Evolutionary conservation across 2,329 filamentous ascomycete genomes (phyloP).

Genomic region (Cercospora janseana): DNA sequence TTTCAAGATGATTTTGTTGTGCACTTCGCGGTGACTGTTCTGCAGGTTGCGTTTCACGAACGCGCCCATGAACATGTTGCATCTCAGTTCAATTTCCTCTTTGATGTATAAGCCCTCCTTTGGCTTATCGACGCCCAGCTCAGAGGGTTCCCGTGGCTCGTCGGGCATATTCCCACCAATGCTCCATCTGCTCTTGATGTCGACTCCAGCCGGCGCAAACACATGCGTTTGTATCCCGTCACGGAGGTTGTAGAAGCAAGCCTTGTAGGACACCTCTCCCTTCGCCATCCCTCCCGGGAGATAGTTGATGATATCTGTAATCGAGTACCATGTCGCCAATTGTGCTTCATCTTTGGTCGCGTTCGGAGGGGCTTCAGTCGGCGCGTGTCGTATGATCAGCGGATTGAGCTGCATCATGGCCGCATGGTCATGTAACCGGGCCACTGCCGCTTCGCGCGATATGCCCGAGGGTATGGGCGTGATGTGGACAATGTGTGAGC

Average conservation of each 20-base stretch:
- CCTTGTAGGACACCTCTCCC: slow-evolving; percentile 73
- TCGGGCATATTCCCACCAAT: slow-evolving; percentile 70
- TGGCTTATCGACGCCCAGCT: slow-evolving; percentile 60
- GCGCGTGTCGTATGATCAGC: slow-evolving; percentile 69
- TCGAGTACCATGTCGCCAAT: slow-evolving; percentile 71
- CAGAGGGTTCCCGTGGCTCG: slow-evolving; percentile 63
- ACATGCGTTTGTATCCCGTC: slow-evolving; percentile 77
- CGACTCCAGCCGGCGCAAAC: slow-evolving; percentile 77
- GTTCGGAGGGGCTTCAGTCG: slow-evolving; percentile 64
- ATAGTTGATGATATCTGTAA: slow-evolving; percentile 75
- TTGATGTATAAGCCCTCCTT: slow-evolving; percentile 70
- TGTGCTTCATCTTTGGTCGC: slow-evolving; percentile 66
- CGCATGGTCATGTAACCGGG: slow-evolving; percentile 72
- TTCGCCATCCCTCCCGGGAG: slow-evolving; percentile 64
- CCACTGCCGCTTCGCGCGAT: slow-evolving; percentile 66
- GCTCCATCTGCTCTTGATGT: slow-evolving; percentile 82
- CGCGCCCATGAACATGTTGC: slow-evolving; percentile 69
- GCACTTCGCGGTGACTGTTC: slow-evolving; percentile 68
- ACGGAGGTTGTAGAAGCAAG: slow-evolving; percentile 72
- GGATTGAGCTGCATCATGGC: slow-evolving; percentile 89
- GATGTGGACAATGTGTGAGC: slow-evolving; percentile 65
- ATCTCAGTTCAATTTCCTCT: slow-evolving; percentile 82
- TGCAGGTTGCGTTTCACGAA: slow-evolving; percentile 84
- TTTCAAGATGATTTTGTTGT: slow-evolving; percentile 49
- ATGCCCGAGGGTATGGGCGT: slow-evolving; percentile 72